Conservation (phyloP, 2,329 filamentous ascomycete species). For the Shiraia sp. region DNA sequence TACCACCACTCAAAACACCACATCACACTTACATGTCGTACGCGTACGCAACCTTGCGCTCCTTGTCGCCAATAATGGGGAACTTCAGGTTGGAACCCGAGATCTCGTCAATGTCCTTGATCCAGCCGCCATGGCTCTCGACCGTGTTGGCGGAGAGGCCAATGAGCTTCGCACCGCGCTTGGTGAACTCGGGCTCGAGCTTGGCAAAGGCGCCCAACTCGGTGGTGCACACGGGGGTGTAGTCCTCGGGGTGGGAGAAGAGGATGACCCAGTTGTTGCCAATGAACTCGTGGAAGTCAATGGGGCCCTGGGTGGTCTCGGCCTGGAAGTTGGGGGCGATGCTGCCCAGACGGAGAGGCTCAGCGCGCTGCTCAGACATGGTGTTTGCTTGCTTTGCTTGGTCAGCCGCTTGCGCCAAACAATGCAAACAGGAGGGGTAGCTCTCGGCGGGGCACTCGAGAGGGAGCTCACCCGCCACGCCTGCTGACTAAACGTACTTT, state of each 20-base stretch:
- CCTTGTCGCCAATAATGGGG: conserved; percentile 59
- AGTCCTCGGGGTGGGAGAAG: conserved; percentile 70
- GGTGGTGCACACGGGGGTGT: conserved; percentile 65
- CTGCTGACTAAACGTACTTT: conserved; percentile 17
- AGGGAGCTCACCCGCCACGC: too few relatives aligned
- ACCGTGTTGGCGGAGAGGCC: conserved; percentile 58
- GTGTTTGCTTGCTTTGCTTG: conserved; percentile 12
- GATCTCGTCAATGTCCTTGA: conserved; percentile 59
- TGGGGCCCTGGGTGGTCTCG: conserved; percentile 66
- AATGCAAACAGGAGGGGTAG: conserved; percentile 36
- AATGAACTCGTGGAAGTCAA: conserved; percentile 74
- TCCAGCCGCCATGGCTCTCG: conserved; percentile 56
- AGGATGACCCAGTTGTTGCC: conserved; percentile 71
- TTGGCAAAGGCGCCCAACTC: conserved; percentile 67
- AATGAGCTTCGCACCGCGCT: conserved; percentile 65
- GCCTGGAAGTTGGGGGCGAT: conserved; percentile 71
- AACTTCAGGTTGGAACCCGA: conserved; percentile 52
- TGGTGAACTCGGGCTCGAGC: conserved; percentile 66
- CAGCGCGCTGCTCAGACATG: conserved; percentile 36
- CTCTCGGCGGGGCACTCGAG: conserved; percentile 25
- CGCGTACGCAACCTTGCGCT: conserved; percentile 55
- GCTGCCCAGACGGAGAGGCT: conserved; percentile 65
- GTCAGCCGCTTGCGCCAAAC: conserved; percentile 26
- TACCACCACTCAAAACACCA: too few relatives aligned
- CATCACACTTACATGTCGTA: conserved; percentile 56